Conservation (phyloP, 108 stramenopile species). For the Pseudonitzschia multiseries region DNA sequence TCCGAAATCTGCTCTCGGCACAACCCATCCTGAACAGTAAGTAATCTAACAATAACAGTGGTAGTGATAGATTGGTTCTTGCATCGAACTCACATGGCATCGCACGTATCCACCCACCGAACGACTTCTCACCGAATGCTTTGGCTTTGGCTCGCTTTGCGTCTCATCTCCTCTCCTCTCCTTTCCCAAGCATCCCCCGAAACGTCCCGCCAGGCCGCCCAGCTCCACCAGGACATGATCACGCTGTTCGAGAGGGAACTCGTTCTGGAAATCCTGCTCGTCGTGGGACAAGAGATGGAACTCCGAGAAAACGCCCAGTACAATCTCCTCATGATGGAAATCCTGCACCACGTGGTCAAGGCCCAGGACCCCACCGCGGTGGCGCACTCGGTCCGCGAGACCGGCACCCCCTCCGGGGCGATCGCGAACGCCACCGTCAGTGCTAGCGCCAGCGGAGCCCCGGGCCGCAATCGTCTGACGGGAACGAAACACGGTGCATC, state of each 20-base stretch:
- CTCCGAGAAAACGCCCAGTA: constrained; percentile 76
- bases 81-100: too few relatives aligned
- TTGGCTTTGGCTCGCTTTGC: not conserved
- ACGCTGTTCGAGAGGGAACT: constrained; percentile 72
- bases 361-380: constrained; percentile 59
- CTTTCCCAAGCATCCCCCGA: constrained; percentile 52
- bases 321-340: constrained; percentile 87
- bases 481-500: not conserved
- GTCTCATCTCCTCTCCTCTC: not conserved
- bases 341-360: constrained; percentile 69
- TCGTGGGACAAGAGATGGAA: constrained; percentile 79
- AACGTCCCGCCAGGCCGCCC: constrained; percentile 29
- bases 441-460: not conserved
- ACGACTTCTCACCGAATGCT: not conserved
- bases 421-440: not conserved
- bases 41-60: not conserved
- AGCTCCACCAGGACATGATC: constrained; percentile 73
- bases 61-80: too few relatives aligned
- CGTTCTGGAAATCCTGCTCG: constrained; percentile 77
- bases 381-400: constrained; percentile 14
- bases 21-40: constrained; percentile 50
- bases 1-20: constrained; percentile 71
- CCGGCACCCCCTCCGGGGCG: not conserved
- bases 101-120: too few relatives aligned
- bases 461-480: too few relatives aligned